Percentiles rank a stretch among this genome's conserved stretches.
These are phyloP conservation scores for Xylariomycetidae sp. DNA, from an alignment of 2,329 filamentous ascomycete genomes.

Conservation along the genomic window DNA sequence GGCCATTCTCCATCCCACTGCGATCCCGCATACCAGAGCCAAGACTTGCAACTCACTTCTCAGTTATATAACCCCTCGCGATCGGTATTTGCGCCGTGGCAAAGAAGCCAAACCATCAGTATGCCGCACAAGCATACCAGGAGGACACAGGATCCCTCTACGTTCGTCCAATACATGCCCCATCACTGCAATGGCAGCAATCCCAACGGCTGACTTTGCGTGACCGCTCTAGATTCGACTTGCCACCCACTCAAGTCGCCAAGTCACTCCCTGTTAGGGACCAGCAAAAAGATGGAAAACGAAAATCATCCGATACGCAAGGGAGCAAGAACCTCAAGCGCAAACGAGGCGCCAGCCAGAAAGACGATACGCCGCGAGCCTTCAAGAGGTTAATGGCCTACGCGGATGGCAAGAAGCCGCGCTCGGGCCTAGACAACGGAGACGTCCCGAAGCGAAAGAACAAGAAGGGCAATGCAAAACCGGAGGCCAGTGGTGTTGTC, in stretches of 20 bases:
- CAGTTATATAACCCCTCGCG: no score
- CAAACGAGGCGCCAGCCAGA: constrained; percentile 38
- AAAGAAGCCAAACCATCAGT: no score
- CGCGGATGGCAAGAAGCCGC: constrained; percentile 53
- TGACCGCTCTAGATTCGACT: constrained; percentile 36
- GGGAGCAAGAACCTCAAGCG: constrained; percentile 40
- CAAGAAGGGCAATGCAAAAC: constrained; percentile 19
- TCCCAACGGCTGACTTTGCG: constrained; percentile 6
- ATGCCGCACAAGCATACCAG: constrained; percentile 91
- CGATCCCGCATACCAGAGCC: no score
- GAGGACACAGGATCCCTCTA: constrained; percentile 47
- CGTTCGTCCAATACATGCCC: constrained; percentile 34
- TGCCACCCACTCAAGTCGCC: constrained; percentile 43
- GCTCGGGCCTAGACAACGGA: constrained; percentile 69
- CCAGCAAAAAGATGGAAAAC: constrained; percentile 26
- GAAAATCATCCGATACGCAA: constrained; percentile 14
- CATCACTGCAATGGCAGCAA: constrained; percentile 12
- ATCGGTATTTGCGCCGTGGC: no score
- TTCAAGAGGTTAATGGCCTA: constrained; percentile 82
- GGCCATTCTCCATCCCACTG: no score
- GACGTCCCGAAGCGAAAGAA: constrained; percentile 28
- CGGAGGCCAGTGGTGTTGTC: constrained; percentile 9
- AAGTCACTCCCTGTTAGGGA: constrained; percentile 43
- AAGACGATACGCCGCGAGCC: constrained; percentile 80
- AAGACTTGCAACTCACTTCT: no score